A percentile compares a stretch with the other conserved stretches of the same genome.
Evolutionary conservation across 1,139 yeast genomes (phyloP).

Genomic region (Lodderomyces beijingensis): DNA sequence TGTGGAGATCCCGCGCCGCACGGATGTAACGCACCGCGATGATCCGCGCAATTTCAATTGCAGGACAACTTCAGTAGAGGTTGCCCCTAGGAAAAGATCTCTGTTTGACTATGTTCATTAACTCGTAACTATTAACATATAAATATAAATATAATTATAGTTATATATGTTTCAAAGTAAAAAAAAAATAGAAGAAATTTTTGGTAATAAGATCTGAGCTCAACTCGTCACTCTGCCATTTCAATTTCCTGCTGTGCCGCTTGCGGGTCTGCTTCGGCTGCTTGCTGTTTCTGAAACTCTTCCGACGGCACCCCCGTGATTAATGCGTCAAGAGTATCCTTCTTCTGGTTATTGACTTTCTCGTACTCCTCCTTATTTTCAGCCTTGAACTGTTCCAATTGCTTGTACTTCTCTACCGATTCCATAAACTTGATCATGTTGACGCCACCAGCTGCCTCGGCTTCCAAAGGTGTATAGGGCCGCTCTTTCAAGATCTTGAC

Average conservation of each 20-base stretch:
- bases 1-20: no score
- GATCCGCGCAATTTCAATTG: no score
- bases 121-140: no score
- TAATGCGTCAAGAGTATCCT: slow-evolving; percentile 39
- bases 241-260: slow-evolving; percentile 13
- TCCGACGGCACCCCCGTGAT: slow-evolving; percentile 32
- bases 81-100: no score
- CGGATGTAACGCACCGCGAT: no score
- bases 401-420: slow-evolving; percentile 55
- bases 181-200: no score
- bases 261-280: slow-evolving; percentile 6
- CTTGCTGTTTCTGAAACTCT: slow-evolving; percentile 14
- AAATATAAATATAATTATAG: no score
- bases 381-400: slow-evolving; percentile 33
- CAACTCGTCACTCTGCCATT: slow-evolving; percentile 18
- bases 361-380: slow-evolving; percentile 37
- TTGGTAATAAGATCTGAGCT: no score
- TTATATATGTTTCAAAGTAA: no score
- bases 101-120: no score
- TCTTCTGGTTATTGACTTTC: slow-evolving; percentile 32
- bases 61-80: no score
- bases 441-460: slow-evolving; percentile 85
- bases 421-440: slow-evolving; percentile 64
- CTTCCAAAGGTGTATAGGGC: slow-evolving; percentile 84
- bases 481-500: slow-evolving; percentile 68